Evolutionary conservation across 768 basidiomycete species (phyloP).

Genomic region (Sarcomyxa edulis): DNA sequence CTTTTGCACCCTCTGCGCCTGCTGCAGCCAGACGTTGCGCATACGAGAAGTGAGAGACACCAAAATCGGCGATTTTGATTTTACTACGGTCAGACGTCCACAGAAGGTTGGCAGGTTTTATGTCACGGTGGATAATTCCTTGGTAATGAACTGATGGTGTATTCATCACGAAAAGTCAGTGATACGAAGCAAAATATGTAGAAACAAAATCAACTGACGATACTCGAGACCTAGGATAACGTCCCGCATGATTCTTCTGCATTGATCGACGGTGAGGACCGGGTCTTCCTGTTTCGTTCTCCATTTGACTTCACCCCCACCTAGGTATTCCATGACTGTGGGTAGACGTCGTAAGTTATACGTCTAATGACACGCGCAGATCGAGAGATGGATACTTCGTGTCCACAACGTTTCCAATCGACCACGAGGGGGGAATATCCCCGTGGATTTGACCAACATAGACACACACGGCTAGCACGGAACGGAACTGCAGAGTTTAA

Average conservation of each 20-base stretch:
- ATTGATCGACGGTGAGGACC: slow-evolving; percentile 77
- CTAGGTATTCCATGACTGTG: slow-evolving; percentile 93
- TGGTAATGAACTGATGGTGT: slow-evolving; percentile 81
- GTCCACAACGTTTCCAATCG: too few species aligned
- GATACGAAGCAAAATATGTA: slow-evolving; percentile 7
- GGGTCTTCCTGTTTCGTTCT: slow-evolving; percentile 58
- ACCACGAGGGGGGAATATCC: slow-evolving; percentile 3
- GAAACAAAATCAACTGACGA: slow-evolving; percentile 46
- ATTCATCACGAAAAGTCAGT: slow-evolving; percentile 4
- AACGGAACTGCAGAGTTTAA: too few species aligned
- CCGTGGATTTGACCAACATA: not conserved
- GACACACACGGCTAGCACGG: too few species aligned
- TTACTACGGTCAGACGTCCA: slow-evolving; percentile 81
- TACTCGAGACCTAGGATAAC: slow-evolving; percentile 94
- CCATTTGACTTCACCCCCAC: slow-evolving; percentile 95
- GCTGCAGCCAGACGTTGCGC: slow-evolving; percentile 75
- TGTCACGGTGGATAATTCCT: slow-evolving; percentile 98
- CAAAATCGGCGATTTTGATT: slow-evolving; percentile 98
- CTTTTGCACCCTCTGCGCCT: slow-evolving; percentile 34
- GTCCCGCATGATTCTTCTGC: slow-evolving; percentile 85
- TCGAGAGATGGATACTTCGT: slow-evolving; percentile 9
- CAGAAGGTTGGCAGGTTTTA: slow-evolving; percentile 96
- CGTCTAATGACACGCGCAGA: slow-evolving; percentile 2
- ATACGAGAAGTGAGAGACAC: slow-evolving; percentile 93
- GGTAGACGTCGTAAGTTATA: too few species aligned